Evolutionary conservation across 73 alveolate genomes (phyloP).

Genomic region (Loxodes magnus): DNA sequence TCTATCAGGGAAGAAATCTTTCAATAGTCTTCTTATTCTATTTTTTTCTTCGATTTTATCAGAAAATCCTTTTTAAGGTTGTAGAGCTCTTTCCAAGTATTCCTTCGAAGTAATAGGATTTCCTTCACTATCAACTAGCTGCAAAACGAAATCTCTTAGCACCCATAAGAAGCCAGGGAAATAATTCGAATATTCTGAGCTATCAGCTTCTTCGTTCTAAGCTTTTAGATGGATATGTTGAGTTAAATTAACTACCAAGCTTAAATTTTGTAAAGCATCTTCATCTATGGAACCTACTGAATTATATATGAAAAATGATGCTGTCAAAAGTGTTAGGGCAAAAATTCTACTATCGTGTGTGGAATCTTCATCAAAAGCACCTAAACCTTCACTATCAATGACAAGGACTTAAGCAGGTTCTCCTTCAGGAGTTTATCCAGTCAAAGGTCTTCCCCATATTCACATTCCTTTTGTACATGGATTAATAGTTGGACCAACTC

Average conservation of each 20-base stretch:
- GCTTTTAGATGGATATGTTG: constrained; percentile 69
- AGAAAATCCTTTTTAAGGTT: constrained; percentile 34
- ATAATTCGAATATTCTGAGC: constrained; percentile 28
- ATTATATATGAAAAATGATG: constrained; percentile 82
- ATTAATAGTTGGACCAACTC: constrained; percentile 54
- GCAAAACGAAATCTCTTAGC: constrained; percentile 91
- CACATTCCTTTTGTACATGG: constrained; percentile 98
- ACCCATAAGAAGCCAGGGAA: constrained; percentile 97
- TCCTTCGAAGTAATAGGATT: constrained; percentile 60
- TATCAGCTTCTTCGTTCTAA: neutral
- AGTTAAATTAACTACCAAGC: constrained; percentile 81
- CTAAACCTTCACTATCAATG: constrained; percentile 95
- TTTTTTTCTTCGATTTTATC: constrained; percentile 68
- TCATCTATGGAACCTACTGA: constrained; percentile 96
- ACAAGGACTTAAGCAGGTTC: constrained; percentile 30
- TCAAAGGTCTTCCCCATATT: constrained; percentile 97
- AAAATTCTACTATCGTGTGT: constrained; percentile 80
- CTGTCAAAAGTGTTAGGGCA: constrained; percentile 71
- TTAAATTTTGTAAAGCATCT: constrained; percentile 35
- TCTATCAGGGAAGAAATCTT: constrained; percentile 80
- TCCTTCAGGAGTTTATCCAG: constrained; percentile 25
- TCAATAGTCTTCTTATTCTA: constrained; percentile 51
- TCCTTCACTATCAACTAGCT: constrained; percentile 52
- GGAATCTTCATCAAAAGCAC: constrained; percentile 82
- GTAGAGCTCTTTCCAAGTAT: constrained; percentile 89